phyloP scores from a whole-genome alignment of 163 green algal genomes.

The Chlorella variabilis region DNA sequence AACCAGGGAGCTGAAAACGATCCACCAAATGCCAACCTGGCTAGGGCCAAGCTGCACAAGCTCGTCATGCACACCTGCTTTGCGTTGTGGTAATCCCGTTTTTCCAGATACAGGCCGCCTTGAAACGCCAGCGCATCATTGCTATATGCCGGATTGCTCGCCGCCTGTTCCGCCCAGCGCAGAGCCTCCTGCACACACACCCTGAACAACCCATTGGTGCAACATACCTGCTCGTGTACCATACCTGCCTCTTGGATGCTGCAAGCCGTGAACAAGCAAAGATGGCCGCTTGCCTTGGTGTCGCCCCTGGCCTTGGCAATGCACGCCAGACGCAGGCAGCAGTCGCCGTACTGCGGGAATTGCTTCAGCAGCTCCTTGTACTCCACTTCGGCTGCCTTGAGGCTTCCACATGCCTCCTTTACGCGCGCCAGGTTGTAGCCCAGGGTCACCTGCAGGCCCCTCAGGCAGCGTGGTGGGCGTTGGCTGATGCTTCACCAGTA shows the following conservation, averaged over 20 bases:
- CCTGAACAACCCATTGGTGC: too few relatives aligned
- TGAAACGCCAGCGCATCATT: constrained; percentile 70
- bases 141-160: constrained; percentile 35
- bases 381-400: constrained; percentile 55
- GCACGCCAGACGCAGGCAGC: constrained; percentile 84
- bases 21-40: too few relatives aligned
- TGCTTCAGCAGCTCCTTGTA: constrained; percentile 78
- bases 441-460: constrained; percentile 71
- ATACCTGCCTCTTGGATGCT: too few relatives aligned
- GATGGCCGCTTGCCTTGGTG: constrained; percentile 43
- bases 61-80: constrained; percentile 41
- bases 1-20: too few relatives aligned
- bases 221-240: too few relatives aligned
- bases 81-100: constrained; percentile 56
- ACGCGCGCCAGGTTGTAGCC: constrained; percentile 87
- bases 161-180: constrained; percentile 55
- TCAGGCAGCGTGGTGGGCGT: background rate
- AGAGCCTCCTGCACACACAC: constrained; percentile 44
- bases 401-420: constrained; percentile 72
- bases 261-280: too few relatives aligned
- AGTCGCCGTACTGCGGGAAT: constrained; percentile 88
- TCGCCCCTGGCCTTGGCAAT: constrained; percentile 70
- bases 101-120: constrained; percentile 71
- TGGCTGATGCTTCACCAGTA: too few relatives aligned
- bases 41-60: too few relatives aligned